Evolutionary conservation across 164 flowering plant species (phyloP).

Genomic region (Sedum album): DNA sequence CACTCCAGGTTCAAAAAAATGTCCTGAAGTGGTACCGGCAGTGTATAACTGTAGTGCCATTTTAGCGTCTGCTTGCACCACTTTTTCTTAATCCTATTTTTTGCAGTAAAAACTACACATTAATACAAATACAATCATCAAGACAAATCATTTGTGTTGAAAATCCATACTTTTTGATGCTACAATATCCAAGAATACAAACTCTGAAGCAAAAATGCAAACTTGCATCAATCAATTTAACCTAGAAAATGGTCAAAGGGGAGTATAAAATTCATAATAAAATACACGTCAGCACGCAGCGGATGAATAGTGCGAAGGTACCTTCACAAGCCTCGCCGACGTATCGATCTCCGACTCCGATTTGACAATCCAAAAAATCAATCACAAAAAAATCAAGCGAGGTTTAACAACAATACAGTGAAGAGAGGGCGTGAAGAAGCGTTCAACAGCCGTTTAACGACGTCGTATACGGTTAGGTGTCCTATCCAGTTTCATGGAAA

Average conservation of each 20-base stretch:
- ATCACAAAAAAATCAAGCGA: not conserved
- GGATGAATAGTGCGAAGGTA: not conserved
- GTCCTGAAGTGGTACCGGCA: not conserved
- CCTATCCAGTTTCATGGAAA: not conserved
- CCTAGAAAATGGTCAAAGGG: not conserved
- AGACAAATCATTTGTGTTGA: no score
- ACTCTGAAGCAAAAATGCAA: not conserved
- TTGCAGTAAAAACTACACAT: not conserved
- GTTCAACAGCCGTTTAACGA: not conserved
- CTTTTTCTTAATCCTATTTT: not conserved
- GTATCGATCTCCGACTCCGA: not conserved
- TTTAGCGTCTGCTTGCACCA: not conserved
- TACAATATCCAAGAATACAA: no score
- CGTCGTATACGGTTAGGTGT: not conserved
- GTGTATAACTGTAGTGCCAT: not conserved
- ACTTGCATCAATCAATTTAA: not conserved
- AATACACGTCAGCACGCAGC: not conserved
- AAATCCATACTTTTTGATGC: no score
- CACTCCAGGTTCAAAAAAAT: constrained; percentile 3
- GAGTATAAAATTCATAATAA: not conserved
- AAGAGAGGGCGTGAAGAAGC: not conserved
- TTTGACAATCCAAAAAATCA: not conserved
- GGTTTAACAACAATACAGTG: not conserved
- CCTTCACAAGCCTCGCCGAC: not conserved
- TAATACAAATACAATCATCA: no score